Evolutionary conservation across 768 basidiomycete genomes (phyloP).

Genomic region (Podaxis mareebaensis): DNA sequence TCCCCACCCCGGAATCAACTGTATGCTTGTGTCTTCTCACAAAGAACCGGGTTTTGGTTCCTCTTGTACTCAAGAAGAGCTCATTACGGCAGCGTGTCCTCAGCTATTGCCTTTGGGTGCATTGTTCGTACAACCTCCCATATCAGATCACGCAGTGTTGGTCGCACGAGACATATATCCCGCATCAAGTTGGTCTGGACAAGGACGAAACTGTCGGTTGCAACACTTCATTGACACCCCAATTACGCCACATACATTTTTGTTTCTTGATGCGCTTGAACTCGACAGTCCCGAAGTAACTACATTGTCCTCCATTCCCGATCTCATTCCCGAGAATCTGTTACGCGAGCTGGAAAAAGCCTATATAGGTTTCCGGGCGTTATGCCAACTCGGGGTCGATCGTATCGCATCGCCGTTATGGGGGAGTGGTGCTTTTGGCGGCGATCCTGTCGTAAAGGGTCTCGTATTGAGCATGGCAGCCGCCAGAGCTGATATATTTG

Average conservation of each 20-base stretch:
- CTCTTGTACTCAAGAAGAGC: conserved; percentile 35
- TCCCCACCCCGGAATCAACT: conserved; percentile 24
- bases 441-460: conserved; percentile 33
- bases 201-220: conserved; percentile 26
- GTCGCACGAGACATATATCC: conserved; percentile 25
- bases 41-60: conserved; percentile 33
- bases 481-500: conserved; percentile 26
- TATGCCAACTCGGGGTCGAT: conserved; percentile 22
- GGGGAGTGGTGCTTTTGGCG: conserved; percentile 37
- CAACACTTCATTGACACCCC: not conserved
- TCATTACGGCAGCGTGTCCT: conserved; percentile 32
- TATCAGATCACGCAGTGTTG: conserved; percentile 27
- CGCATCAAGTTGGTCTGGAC: conserved; percentile 27
- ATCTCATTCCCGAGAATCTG: conserved; percentile 27
- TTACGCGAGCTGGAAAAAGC: conserved; percentile 31
- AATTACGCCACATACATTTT: conserved; percentile 22
- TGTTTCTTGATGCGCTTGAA: conserved; percentile 34
- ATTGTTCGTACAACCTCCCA: conserved; percentile 30
- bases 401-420: conserved; percentile 29
- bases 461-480: conserved; percentile 29
- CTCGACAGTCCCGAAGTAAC: conserved; percentile 21
- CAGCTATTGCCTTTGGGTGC: conserved; percentile 29
- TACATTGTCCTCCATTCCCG: conserved; percentile 17
- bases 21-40: conserved; percentile 32
- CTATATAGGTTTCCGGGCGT: conserved; percentile 26